Base-by-base conservation (phyloP, 2,329 filamentous ascomycete species). In the Clonostachys rosea region DNA sequence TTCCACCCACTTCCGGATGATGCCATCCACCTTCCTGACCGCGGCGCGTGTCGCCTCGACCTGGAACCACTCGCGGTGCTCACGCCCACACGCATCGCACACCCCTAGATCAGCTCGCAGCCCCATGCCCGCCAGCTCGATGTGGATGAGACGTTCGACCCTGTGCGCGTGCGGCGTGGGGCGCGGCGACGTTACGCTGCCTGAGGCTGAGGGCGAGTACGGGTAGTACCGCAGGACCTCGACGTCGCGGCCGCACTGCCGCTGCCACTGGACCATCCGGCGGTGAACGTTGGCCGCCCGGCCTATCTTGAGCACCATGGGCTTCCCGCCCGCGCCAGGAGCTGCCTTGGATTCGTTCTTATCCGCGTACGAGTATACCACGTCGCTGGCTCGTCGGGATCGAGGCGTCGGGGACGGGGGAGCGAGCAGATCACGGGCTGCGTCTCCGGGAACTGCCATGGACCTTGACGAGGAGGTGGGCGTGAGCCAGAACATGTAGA, bases 401-500 rank as follows among this genome's bases (percentile, higher is more conserved):
- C 64, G 64, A 57, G 43, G 57, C 17, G 57, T 47, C 16, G 61
- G 65, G 40, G 70, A 59, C 3, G 76, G 70, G 1, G 82, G 77
- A 0, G 73, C 67, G 40, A 85, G 74, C 43, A 87, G 71, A 11
- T 79, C 76, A 9, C 80, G 74, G 17, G 81, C 78, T 40, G 81
- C 72, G 52, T 82, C 84, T 35, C 73, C 71, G 0, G 84, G 74
- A 30, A 24, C 18, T 10, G 45, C n/a, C 30, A 14, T 36, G 6
- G 45, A 30, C 10, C 36, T n/a, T 11, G 42, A 43, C 11, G 42
- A 20, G 5, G 40, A 42, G 40, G 40, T 24, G 34, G 90, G 84
- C 0, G 90, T 96, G 18, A 96, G 77, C 91, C 92, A 96, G 75
- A 97, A 99, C 66, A 99, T 95, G 76, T 99, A 99, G 55, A 99